phyloP scores from a whole-genome alignment of 331 rosid genomes.

The Quercus lobata region DNA sequence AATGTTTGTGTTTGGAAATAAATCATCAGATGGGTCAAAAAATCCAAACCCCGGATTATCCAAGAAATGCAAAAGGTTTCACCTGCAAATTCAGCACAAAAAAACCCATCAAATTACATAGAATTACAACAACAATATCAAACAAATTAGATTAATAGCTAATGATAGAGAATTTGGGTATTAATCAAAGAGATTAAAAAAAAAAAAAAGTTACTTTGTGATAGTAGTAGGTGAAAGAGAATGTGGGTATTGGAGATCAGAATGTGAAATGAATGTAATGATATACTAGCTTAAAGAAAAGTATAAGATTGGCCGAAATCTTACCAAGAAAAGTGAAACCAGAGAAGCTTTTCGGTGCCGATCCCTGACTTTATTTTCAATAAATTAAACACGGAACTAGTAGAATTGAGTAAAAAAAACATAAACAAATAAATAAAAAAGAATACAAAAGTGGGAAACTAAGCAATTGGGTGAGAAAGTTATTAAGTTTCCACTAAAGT shows the following conservation, averaged over 20 bases:
- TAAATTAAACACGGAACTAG: not conserved
- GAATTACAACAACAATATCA: not conserved
- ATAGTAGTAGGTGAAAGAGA: not conserved
- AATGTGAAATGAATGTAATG: slow-evolving; percentile 4
- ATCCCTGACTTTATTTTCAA: slow-evolving; percentile 16
- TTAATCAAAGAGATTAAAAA: not conserved
- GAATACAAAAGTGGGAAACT: slow-evolving; percentile 1
- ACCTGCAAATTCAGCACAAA: slow-evolving; percentile 33
- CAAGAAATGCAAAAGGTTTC: slow-evolving; percentile 21
- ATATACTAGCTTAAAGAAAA: slow-evolving; percentile 9
- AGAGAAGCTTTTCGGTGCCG: slow-evolving; percentile 31
- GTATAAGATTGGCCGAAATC: slow-evolving; percentile 4
- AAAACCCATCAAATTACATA: slow-evolving; percentile 7
- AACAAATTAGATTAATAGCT: not conserved
- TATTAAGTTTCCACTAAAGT: slow-evolving; percentile 10
- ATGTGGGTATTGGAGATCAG: slow-evolving; percentile 12
- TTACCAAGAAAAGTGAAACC: slow-evolving; percentile 20
- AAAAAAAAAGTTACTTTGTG: not conserved
- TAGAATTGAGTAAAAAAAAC: not conserved
- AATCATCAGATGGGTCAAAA: slow-evolving; percentile 70
- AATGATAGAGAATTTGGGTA: not conserved
- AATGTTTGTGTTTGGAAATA: slow-evolving; percentile 65
- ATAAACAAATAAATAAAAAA: too few relatives aligned
- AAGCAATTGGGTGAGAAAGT: slow-evolving; percentile 19
- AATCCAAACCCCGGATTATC: slow-evolving; percentile 37